phyloP scores from a whole-genome alignment of 164 flowering plant species.

The Aristolochia fimbriata region DNA sequence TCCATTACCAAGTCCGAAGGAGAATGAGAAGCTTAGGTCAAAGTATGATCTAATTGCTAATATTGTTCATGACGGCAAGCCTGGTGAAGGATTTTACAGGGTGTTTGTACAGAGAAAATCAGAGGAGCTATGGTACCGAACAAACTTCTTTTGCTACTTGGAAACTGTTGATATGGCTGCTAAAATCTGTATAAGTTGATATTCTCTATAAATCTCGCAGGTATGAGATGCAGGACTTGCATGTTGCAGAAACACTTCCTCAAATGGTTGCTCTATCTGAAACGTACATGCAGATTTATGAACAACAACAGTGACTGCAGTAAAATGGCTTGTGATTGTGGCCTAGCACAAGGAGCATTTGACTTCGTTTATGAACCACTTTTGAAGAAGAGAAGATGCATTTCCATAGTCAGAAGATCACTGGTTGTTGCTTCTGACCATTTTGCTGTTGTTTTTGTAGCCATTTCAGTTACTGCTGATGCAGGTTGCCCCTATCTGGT shows the following conservation, averaged over 20 bases:
- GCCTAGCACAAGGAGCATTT: no score
- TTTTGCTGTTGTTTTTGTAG: no score
- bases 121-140: conserved; percentile 78
- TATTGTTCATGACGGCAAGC: conserved; percentile 97
- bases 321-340: no score
- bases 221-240: conserved; percentile 99
- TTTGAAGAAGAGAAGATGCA: no score
- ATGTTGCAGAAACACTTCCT: conserved; percentile 92
- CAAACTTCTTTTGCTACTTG: neutral
- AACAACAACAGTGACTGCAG: conserved; percentile 58
- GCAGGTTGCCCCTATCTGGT: no score
- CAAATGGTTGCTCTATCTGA: conserved; percentile 99
- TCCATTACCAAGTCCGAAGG: conserved; percentile 63
- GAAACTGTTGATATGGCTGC: neutral
- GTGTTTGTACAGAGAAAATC: conserved; percentile 97
- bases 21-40: conserved; percentile 51
- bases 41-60: conserved; percentile 96
- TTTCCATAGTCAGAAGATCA: no score
- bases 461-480: no score
- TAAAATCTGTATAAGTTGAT: neutral
- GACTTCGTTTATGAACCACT: no score
- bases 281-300: conserved; percentile 96
- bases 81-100: conserved; percentile 86
- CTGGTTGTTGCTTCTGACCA: no score
- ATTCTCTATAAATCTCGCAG: conserved; percentile 17